Evolutionary conservation across 768 basidiomycete species (phyloP), one percentile per base, ranked within the genome.

Genomic region (Naganishia vaughanmartiniae): DNA sequence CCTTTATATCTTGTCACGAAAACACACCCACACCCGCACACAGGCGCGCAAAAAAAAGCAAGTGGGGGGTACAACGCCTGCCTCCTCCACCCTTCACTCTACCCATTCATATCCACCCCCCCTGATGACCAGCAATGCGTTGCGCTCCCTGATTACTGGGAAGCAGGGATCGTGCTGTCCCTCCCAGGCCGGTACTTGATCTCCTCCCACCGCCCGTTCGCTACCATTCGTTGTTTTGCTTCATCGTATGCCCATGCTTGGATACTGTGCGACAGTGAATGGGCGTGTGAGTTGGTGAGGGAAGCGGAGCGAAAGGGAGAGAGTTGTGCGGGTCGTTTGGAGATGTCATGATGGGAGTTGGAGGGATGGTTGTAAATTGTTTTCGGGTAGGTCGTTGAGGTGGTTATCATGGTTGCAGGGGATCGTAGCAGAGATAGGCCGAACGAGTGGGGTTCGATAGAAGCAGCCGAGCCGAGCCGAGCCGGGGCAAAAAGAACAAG

Each of bases 201-300:
- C 78, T 89, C 87, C 83, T 94, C 93, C 55, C 57, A 56, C 12
- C 68, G 67, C 60, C 91, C 92, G n/a, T 92, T 87, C 15, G 89
- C 92, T 76, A 93, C 91, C 90, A 96, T 91, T 73, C 93, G 85
- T 69, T 84, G 84, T 82, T 93, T 92, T 12, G 93, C 93, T 81
- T 96, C 93, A 73, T 88, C 85, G 79, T 93, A 82, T 36, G 93
- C 93, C 93, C 93, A 96, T 0, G 89, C 87, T 83, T 92, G 90
- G 82, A 96, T 90, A 79, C 93, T 96, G 76, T 42, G 55, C 5
- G 4, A 51, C 54, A 54, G 19, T 17, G 48, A 33, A 9, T 26
- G 4, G n/a, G 26, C 9, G n/a, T 15, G 1, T 4, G 39, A 9
- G 21, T 45, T 19, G 33, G 46, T 53, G 33, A 4, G 15, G 48